These are phyloP conservation scores for Striga hermonthica DNA, from an alignment of 305 asterid genomes.

Conservation along the genomic window DNA sequence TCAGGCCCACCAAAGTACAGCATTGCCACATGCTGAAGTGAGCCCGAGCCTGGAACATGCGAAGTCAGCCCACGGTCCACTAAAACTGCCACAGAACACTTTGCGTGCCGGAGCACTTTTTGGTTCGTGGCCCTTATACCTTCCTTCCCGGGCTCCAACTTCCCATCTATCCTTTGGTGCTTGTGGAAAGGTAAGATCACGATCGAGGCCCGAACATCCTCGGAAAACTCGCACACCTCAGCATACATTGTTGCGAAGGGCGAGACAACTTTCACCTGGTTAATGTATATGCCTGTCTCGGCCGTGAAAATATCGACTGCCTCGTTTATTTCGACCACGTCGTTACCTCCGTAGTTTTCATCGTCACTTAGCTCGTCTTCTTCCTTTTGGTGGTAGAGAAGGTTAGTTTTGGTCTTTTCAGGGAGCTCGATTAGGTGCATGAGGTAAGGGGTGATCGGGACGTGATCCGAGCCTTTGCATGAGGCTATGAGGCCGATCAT, in stretches of 20 bases:
- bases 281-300: constrained; percentile 67
- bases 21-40: constrained; percentile 75
- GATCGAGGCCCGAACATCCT: constrained; percentile 69
- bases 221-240: constrained; percentile 70
- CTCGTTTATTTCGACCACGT: constrained; percentile 89
- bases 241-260: constrained; percentile 59
- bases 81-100: constrained; percentile 76
- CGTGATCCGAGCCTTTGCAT: constrained; percentile 54
- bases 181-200: constrained; percentile 89
- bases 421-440: constrained; percentile 96
- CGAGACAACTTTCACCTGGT: constrained; percentile 68
- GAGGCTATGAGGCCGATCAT: constrained; percentile 78
- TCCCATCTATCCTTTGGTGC: constrained; percentile 96
- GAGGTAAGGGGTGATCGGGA: constrained; percentile 73
- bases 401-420: constrained; percentile 53
- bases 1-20: constrained; percentile 94
- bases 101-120: constrained; percentile 76
- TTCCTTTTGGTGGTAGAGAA: constrained; percentile 74
- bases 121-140: constrained; percentile 82
- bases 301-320: constrained; percentile 75
- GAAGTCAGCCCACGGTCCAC: constrained; percentile 79
- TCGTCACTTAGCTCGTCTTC: constrained; percentile 89
- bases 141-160: constrained; percentile 81
- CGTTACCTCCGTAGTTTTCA: constrained; percentile 91
- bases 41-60: constrained; percentile 42